Base-by-base conservation (phyloP, 208 protist species). In the Lotmaria passim region DNA sequence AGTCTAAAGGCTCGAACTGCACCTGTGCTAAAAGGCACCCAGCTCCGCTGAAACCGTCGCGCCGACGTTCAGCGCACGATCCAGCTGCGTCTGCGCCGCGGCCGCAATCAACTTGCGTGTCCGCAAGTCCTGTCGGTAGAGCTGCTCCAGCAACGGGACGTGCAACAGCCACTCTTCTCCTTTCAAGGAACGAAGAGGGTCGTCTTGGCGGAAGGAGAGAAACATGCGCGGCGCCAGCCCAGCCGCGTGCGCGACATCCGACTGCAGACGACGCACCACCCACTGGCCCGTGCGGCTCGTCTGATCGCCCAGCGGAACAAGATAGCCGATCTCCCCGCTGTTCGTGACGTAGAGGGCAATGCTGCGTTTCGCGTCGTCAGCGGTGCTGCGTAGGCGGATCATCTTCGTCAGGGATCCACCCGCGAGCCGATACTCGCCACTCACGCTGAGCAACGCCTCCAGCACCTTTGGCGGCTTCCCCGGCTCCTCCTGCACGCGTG, bases 221-320 rank as follows among this genome's bases (percentile, higher is more conserved):
- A 95, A 96, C 82, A 95, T 87, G 15, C 79, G 78, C 10, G 89
- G 85, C 1, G 88, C 80, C 19, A 97, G 66, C 0, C 92, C 92
- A 0, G 82, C 89, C 1, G 67, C 61, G 63, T 93, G 88, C 7
- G 75, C 60, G 11, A 94, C 62, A 21, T 90, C 86, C 12, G 57
- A 83, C 64, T 95, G 80, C 34, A 97, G 56, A 3, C 85, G 81
- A 19, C 81, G 75, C 48, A 73, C 68, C 11, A 94, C 73, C 75
- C 80, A 91, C 48, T 92, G 79, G 11, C 78, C 81, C 17, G 87
- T 93, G 4, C 84, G 79, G 66, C 88, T 87, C 17, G 85, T 78
- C 65, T 93, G 82, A 21, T 87, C 85, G n/a, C 85, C 79, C 60
- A 97, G 52, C 1, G 89, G 75, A 1, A 94, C 81, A 23, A 97